Conservation (phyloP, 2,329 filamentous ascomycete species). For the Colletotrichum horii region DNA sequence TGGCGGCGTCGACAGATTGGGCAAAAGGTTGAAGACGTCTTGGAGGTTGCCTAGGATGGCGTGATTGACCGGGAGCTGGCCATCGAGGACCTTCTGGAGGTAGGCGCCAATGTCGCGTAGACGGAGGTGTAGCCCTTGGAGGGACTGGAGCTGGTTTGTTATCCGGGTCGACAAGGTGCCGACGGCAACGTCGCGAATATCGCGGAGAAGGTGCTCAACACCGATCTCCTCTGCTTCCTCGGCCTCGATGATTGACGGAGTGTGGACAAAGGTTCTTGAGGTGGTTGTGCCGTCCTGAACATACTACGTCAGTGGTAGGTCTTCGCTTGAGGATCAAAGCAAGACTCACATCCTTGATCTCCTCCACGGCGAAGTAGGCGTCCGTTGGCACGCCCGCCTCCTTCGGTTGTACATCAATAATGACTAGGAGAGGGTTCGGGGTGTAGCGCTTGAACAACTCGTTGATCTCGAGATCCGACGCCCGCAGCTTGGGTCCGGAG, state of each 20-base stretch:
- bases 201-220: slow-evolving; percentile 94
- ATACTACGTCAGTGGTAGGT: slow-evolving; percentile 8
- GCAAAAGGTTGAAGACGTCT: slow-evolving; percentile 97
- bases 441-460: slow-evolving; percentile 99
- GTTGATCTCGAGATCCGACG: slow-evolving; percentile 98
- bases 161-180: slow-evolving; percentile 96
- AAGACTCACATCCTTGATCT: slow-evolving; percentile 92
- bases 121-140: slow-evolving; percentile 93
- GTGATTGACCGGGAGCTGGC: slow-evolving; percentile 93
- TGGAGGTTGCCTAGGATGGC: slow-evolving; percentile 98
- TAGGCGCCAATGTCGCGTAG: slow-evolving; percentile 95
- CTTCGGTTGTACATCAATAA: slow-evolving; percentile 98
- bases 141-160: slow-evolving; percentile 95
- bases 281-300: slow-evolving; percentile 93
- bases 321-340: neutral
- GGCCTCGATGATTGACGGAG: slow-evolving; percentile 96
- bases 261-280: slow-evolving; percentile 97
- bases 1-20: slow-evolving; percentile 90
- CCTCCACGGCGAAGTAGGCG: slow-evolving; percentile 98
- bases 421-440: slow-evolving; percentile 92
- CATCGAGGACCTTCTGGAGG: slow-evolving; percentile 93
- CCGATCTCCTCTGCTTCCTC: slow-evolving; percentile 99
- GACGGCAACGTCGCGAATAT: slow-evolving; percentile 97
- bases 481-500: slow-evolving; percentile 94
- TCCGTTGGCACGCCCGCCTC: slow-evolving; percentile 97